Conservation (phyloP, 495 filamentous ascomycete species). For the Amphirosellinia nigrospora region DNA sequence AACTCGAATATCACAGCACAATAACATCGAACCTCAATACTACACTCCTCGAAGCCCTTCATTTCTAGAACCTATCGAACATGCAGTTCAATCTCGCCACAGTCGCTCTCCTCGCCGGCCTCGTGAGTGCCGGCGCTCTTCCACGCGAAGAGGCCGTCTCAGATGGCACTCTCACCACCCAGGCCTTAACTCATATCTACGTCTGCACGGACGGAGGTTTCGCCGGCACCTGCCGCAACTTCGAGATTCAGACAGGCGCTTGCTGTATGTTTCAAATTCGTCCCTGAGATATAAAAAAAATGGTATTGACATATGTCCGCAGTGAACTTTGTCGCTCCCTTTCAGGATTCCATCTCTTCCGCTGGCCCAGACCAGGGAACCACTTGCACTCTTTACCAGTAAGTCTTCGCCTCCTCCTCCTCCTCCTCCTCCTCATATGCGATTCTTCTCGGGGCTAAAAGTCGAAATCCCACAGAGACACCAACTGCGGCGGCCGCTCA, state of each 20-base stretch:
- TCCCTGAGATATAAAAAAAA: not conserved
- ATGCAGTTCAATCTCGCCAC: conserved; percentile 6
- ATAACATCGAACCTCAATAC: not conserved
- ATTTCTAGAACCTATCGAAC: not conserved
- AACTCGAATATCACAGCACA: too few relatives aligned
- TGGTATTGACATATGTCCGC: not conserved
- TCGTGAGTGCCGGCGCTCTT: not conserved
- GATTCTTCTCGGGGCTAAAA: not conserved
- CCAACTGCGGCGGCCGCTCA: not conserved
- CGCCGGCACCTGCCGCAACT: not conserved
- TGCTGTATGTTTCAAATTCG: not conserved
- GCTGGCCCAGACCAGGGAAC: not conserved
- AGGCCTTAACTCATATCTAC: not conserved
- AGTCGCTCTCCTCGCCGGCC: not conserved
- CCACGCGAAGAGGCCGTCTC: not conserved
- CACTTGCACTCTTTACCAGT: not conserved
- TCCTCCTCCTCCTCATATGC: not conserved
- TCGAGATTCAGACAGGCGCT: not conserved
- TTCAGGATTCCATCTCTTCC: not conserved
- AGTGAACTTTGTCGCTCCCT: not conserved
- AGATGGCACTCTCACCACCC: not conserved
- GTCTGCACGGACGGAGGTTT: not conserved
- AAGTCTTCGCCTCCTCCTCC: not conserved
- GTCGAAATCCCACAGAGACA: not conserved
- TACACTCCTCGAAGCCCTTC: not conserved